Base-by-base conservation (phyloP, 2,329 filamentous ascomycete genomes). In the Colletotrichum tamarilloi region DNA sequence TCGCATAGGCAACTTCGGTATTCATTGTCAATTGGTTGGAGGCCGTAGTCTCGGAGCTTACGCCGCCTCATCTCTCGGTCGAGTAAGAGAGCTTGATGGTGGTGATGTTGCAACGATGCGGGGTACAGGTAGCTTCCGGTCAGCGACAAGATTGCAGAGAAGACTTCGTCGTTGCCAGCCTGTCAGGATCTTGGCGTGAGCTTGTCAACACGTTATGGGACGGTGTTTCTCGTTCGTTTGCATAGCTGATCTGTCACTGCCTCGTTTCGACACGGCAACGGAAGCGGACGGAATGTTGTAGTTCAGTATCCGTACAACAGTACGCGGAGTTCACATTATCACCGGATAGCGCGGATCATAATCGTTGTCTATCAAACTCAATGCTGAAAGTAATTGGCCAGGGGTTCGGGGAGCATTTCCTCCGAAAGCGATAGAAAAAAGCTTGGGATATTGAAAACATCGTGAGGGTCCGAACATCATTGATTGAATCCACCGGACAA, bases 261-360 rank as follows among this genome's bases (percentile, higher is more conserved):
- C 24, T 14, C 32, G 38, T 58, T 24, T 49, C 53, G 46, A 56
- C 38, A 28, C 22, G 60, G 42, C 42, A 56, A 30, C 55, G 46
- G 70, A 73, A 70, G 42, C 32, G 8, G 26, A 22, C 35, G 60
- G 67, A 64, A 65, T 35, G 46, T 30, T 35, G 12, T 57, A 30
- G 32, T 49, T 30, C 57, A 56, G 49, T 32, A 46, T n/a, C 32
- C 32, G 32, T 35, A 35, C 32, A 35, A 42, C 1, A 42, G 16
- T 42, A 42, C 38, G 59, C 35, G n/a, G 32, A 59, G 56, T 28
- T 49, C 65, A 35, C 42, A 42, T 38, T 62, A 58, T 52, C 52
- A 24, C 38, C 69, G 65, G 65, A 72, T 72, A 59, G 9, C 19
- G 42, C 65, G 69, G 69, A 57, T 28, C 19, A n/a, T 26, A 38